Evolutionary conservation across 1,284 basidiomycete genomes (phyloP), one percentile per base, ranked within the genome.

Genomic region (Takashimella tepidaria): DNA sequence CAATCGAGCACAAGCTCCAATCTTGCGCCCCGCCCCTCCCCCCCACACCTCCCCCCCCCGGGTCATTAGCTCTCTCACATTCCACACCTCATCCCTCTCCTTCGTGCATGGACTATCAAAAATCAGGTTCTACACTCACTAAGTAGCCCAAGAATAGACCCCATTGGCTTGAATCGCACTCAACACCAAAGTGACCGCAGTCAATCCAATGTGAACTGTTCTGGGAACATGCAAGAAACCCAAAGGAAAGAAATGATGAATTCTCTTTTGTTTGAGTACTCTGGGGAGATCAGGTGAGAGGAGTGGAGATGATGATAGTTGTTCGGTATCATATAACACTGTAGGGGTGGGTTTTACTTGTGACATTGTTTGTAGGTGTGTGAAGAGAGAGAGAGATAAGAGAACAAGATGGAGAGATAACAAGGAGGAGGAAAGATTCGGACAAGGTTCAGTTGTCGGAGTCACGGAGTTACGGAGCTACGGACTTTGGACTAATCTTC

Each of bases 71-170:
- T n/a, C n/a, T n/a, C n/a, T n/a, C n/a, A n/a, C n/a, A n/a, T n/a
- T n/a, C n/a, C n/a, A n/a, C n/a, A n/a, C n/a, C n/a, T n/a, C n/a
- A n/a, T n/a, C n/a, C n/a, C n/a, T n/a, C n/a, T n/a, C n/a, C n/a
- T n/a, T n/a, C n/a, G n/a, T n/a, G n/a, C n/a, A n/a, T n/a, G n/a
- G n/a, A n/a, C n/a, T n/a, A n/a, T 37, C 31, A 37, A 37, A 37
- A 37, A 8, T 16, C 31, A 37, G 16, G 27, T n/a, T 1, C 27
- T 10, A 1, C 11, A 61, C 67, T 51, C 54, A 69, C 67, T 76
- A 76, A 1, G 72, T 73, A 1, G 73, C 72, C 73, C 73, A 76
- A 49, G 65, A 73, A 57, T 74, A 75, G n/a, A 74, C 73, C n/a
- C 75, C 75, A 55, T 76, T 75, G 1, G 75, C 73, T 55, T 71